phyloP scores from a whole-genome alignment of 164 flowering plant species.

The Platanus orientalis region DNA sequence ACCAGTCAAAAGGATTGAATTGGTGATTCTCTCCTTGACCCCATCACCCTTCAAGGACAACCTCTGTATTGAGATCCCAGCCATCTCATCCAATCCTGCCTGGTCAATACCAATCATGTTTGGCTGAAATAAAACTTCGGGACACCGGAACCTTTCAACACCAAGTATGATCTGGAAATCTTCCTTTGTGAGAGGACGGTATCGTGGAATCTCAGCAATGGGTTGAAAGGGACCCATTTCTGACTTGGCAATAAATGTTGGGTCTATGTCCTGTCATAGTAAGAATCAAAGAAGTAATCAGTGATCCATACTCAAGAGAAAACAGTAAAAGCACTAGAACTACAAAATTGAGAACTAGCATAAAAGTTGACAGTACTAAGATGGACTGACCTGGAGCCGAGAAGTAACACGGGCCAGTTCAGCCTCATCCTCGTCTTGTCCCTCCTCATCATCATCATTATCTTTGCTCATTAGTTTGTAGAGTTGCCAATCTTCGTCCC shows the following conservation, averaged over 20 bases:
- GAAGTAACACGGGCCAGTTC: conserved; percentile 69
- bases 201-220: conserved; percentile 45
- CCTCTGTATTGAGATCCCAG: conserved; percentile 72
- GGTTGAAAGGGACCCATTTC: conserved; percentile 44
- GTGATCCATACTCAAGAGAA: not conserved
- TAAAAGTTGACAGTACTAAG: not conserved
- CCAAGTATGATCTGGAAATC: conserved; percentile 81
- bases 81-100: conserved; percentile 94
- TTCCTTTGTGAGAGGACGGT: conserved; percentile 81
- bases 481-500: conserved; percentile 98
- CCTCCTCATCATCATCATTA: conserved; percentile 89
- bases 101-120: conserved; percentile 83
- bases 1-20: conserved; percentile 78
- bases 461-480: conserved; percentile 94
- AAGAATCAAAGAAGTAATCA: conserved; percentile 3
- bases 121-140: conserved; percentile 85
- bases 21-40: conserved; percentile 52
- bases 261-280: conserved; percentile 73
- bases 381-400: conserved; percentile 65
- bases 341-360: not conserved
- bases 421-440: conserved; percentile 68
- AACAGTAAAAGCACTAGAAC: not conserved
- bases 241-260: conserved; percentile 56
- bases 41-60: conserved; percentile 31
- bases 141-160: conserved; percentile 98